Evolutionary conservation across 805 yeast genomes (phyloP).

Genomic region (Lipomyces sp.): DNA sequence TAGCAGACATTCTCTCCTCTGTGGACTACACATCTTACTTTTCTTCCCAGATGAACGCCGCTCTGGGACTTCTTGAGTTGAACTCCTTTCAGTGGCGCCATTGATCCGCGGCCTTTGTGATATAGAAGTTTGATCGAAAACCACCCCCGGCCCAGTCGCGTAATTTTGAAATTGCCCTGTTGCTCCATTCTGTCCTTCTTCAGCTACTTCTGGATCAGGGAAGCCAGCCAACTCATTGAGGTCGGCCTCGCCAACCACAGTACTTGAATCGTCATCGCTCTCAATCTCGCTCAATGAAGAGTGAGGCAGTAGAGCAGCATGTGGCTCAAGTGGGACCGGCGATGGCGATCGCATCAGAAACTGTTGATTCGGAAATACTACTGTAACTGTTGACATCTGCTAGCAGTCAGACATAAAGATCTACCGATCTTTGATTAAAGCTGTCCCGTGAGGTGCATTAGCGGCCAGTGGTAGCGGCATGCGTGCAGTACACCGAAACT

Average conservation of each 20-base stretch:
- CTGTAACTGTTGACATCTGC: constrained; percentile 1
- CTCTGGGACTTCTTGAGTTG: background rate
- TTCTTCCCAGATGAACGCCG: constrained; percentile 20
- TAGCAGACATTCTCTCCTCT: background rate
- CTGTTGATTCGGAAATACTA: constrained; percentile 1
- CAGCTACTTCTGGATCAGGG: background rate
- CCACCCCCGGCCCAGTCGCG: background rate
- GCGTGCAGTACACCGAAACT: background rate
- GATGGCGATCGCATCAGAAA: constrained; percentile 7
- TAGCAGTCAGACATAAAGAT: background rate
- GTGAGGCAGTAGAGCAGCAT: constrained; percentile 2
- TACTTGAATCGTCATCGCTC: constrained; percentile 10
- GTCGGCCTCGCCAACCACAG: constrained; percentile 9
- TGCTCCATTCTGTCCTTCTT: background rate
- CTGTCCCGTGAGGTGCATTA: constrained; percentile 6
- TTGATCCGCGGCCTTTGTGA: background rate
- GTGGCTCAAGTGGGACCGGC: constrained; percentile 5
- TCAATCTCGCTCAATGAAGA: background rate
- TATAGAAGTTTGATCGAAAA: background rate
- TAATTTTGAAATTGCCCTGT: background rate
- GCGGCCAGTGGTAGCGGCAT: background rate
- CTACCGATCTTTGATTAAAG: background rate
- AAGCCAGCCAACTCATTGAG: background rate
- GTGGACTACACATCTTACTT: constrained; percentile 12
- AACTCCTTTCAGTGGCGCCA: background rate